phyloP scores from a whole-genome alignment of 331 rosid species.

The Malus hybrid region DNA sequence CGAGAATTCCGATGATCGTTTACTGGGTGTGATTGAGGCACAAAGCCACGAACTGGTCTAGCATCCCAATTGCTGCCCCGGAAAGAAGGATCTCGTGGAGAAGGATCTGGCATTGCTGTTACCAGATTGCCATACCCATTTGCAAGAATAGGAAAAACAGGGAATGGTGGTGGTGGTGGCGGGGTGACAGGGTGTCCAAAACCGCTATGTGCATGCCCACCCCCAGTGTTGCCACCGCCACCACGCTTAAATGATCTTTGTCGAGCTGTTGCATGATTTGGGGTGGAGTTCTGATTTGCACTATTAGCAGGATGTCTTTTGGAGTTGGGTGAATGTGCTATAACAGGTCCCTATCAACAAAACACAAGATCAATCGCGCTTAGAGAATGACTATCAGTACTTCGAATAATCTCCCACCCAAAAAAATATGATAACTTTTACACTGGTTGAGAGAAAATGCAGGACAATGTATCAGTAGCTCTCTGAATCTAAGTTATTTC shows the following conservation, averaged over 20 bases:
- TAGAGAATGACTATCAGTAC: neutral
- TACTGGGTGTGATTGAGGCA: conserved; percentile 19
- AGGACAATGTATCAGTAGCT: neutral
- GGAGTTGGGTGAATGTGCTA: conserved; percentile 28
- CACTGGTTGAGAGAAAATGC: neutral
- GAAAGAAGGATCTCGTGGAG: conserved; percentile 46
- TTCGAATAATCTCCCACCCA: neutral
- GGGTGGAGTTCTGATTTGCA: conserved; percentile 31
- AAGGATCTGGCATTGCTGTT: conserved; percentile 37
- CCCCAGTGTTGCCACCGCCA: conserved; percentile 35
- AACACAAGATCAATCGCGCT: conserved; percentile 15
- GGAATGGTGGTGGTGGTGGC: conserved; percentile 53
- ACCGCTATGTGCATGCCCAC: conserved; percentile 36
- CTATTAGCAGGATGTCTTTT: conserved; percentile 33
- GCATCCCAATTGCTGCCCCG: conserved; percentile 45
- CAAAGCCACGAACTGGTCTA: conserved; percentile 42
- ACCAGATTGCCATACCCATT: conserved; percentile 36
- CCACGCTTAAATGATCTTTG: conserved; percentile 47
- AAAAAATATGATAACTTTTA: neutral
- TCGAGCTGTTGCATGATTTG: conserved; percentile 41
- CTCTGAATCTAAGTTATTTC: neutral
- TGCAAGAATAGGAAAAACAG: conserved; percentile 37
- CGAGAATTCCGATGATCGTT: conserved; percentile 44
- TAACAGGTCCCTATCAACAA: conserved; percentile 45
- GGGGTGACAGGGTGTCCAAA: conserved; percentile 31